A percentile compares a stretch with the other conserved stretches of the same genome.
Conservation (phyloP, 345 rosid species). For the Brassica nigra region DNA sequence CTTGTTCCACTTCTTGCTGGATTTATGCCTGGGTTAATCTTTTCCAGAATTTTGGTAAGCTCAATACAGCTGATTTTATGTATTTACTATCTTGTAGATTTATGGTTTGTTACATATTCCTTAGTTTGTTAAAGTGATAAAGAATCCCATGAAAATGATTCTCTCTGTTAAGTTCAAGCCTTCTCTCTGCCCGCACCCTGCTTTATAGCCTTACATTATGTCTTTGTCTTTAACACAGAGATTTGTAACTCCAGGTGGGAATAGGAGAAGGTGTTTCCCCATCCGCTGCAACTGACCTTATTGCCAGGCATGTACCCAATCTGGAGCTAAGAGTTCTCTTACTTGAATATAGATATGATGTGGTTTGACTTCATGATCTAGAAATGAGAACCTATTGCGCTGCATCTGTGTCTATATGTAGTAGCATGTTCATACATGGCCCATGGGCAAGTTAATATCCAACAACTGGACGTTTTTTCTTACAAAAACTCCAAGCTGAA, state of each 20-base stretch:
- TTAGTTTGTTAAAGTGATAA: background rate
- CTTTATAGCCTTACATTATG: slow-evolving; percentile 41
- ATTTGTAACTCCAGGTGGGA: slow-evolving; percentile 73
- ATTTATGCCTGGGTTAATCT: slow-evolving; percentile 83
- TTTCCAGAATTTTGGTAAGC: slow-evolving; percentile 75
- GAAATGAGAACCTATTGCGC: background rate
- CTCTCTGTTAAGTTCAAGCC: background rate
- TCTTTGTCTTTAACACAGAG: slow-evolving; percentile 39
- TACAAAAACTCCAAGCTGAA: background rate
- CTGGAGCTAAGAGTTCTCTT: slow-evolving; percentile 27
- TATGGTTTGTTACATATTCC: background rate
- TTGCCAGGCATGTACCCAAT: slow-evolving; percentile 81
- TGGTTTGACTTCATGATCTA: slow-evolving; percentile 9
- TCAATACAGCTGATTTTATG: background rate
- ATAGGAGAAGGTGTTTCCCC: slow-evolving; percentile 99
- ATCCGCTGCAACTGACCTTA: slow-evolving; percentile 96
- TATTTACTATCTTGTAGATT: background rate
- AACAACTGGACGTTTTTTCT: slow-evolving; percentile 7
- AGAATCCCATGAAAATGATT: background rate
- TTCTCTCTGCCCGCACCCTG: slow-evolving; percentile 1
- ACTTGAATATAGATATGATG: slow-evolving; percentile 17
- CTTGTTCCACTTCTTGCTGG: slow-evolving; percentile 85
- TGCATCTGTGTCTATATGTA: slow-evolving; percentile 10
- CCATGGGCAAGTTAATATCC: slow-evolving; percentile 2
- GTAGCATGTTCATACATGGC: slow-evolving; percentile 15